Percentiles rank a stretch among this genome's conserved stretches.
These are phyloP conservation scores for Puccinia polysora DNA, from an alignment of 1,284 basidiomycete species.

Conservation along the genomic window DNA sequence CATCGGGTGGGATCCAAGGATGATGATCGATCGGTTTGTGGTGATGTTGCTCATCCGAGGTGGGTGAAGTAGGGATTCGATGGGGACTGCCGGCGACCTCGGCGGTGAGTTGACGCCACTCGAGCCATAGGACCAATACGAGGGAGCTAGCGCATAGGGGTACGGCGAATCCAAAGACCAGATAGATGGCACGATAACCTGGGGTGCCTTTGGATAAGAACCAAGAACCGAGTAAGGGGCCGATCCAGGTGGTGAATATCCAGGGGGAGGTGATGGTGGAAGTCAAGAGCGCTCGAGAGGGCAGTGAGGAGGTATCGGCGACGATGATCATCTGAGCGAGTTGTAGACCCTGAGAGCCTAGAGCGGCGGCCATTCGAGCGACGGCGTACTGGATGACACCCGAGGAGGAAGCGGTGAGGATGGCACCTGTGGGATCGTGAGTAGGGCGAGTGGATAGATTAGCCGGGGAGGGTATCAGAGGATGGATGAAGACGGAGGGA, in stretches of 20 bases:
- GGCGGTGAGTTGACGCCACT: constrained; percentile 44
- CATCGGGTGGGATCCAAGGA: neutral
- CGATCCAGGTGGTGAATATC: constrained; percentile 51
- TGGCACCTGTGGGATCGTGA: constrained; percentile 8
- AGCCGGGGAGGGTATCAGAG: too few species aligned
- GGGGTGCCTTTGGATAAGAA: constrained; percentile 48
- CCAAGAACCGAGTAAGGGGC: constrained; percentile 48
- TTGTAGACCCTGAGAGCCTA: constrained; percentile 50
- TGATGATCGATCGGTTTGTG: too few species aligned
- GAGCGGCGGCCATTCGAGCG: constrained; percentile 47
- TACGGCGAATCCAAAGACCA: constrained; percentile 48
- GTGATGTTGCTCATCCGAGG: too few species aligned
- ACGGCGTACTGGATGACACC: constrained; percentile 47
- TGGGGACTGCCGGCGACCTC: constrained; percentile 30
- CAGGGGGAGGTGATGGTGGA: constrained; percentile 51
- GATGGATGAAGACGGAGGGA: neutral
- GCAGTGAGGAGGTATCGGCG: constrained; percentile 50
- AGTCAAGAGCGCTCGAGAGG: constrained; percentile 50
- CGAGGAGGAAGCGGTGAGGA: constrained; percentile 47
- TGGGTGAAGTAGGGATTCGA: constrained; percentile 9
- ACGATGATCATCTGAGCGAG: constrained; percentile 51
- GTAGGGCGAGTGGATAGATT: too few species aligned
- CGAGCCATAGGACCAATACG: constrained; percentile 45
- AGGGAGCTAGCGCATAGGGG: constrained; percentile 49
- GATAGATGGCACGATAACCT: constrained; percentile 50